Base-by-base conservation (phyloP, 306 rosid species). In the Fragaria ananassa region DNA sequence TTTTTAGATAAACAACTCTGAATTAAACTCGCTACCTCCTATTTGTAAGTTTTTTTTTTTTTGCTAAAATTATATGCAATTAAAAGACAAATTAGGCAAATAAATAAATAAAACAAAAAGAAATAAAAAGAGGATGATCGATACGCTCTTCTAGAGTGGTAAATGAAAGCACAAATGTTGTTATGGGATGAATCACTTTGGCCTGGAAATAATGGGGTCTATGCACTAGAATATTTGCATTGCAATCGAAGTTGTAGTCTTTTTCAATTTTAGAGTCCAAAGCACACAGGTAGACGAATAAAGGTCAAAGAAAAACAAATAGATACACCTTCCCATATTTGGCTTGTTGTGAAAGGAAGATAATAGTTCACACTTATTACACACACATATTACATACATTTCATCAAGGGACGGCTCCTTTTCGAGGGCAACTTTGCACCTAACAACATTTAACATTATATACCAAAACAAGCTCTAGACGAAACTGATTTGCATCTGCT, bases 351-450 rank as follows among this genome's bases (percentile, higher is more conserved):
- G 67, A 14, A 61, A 61, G 67, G 2, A 27, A 61, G 67, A 61
- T 14, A 29, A 27, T 25, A 61, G 67, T 61, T 18, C 67, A 29
- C 1, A 60, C 9, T 0, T 29, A 61, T 29, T 10, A 27, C 18
- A 61, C 67, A 29, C 1, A 60, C 9, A 0, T 29, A 61, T 29
- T 10, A 27, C 18, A 61, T 10, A 58, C 37, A 60, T 8, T 2
- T 29, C 67, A 61, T 61, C 10, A 58, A 29, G n/a, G 67, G 67
- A 61, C n/a, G 67, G 69, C 69, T 64, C 46, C 39, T 60, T 64
- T 18, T 18, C 18, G 25, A 64, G 44, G 21, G 69, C 46, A 17
- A 64, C 46, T 18, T 64, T 35, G 69, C 45, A 64, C 69, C 25
- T 63, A 63, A 34, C 68, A 63, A 58, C 9, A 53, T 19, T 19